phyloP scores from a whole-genome alignment of 2,329 filamentous ascomycete species.

The Ceratocystis destructans region DNA sequence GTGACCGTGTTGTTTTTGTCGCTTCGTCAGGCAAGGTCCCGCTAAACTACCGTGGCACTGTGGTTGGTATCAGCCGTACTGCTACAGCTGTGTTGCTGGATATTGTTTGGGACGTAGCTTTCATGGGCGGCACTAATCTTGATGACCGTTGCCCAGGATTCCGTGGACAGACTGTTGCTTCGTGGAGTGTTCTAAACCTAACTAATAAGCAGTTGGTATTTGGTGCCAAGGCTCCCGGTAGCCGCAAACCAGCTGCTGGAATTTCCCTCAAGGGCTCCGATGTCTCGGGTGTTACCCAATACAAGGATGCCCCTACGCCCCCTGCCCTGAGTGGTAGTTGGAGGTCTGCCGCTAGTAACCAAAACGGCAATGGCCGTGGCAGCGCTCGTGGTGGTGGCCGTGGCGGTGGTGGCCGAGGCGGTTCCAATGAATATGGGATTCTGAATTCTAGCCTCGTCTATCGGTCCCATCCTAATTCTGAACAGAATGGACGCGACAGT shows the following conservation, averaged over 20 bases:
- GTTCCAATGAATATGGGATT: conserved; percentile 21
- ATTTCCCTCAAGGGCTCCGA: conserved; percentile 28
- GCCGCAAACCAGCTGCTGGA: background rate
- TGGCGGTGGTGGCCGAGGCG: conserved; percentile 17
- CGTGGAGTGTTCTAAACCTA: conserved; percentile 79
- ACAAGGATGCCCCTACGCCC: conserved; percentile 42
- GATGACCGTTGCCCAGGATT: conserved; percentile 85
- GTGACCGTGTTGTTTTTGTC: conserved; percentile 86
- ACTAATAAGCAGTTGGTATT: conserved; percentile 68
- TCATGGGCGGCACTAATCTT: conserved; percentile 93
- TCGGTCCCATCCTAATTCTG: conserved; percentile 17
- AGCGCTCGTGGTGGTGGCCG: conserved; percentile 22
- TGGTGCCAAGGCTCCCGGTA: conserved; percentile 42
- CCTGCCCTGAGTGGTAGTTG: conserved; percentile 42
- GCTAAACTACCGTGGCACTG: conserved; percentile 79
- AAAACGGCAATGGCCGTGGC: conserved; percentile 11
- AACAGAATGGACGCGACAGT: conserved; percentile 20
- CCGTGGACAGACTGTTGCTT: conserved; percentile 80
- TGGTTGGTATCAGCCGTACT: conserved; percentile 87
- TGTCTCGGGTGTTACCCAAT: conserved; percentile 48
- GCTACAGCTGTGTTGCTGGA: conserved; percentile 72
- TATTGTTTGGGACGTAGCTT: conserved; percentile 82
- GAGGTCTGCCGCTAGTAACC: conserved; percentile 26
- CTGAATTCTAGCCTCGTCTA: conserved; percentile 18
- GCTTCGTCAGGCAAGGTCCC: conserved; percentile 89